These are phyloP conservation scores for Pseudogymnoascus pannorum DNA, from an alignment of 2,329 filamentous ascomycete species.

Conservation along the genomic window DNA sequence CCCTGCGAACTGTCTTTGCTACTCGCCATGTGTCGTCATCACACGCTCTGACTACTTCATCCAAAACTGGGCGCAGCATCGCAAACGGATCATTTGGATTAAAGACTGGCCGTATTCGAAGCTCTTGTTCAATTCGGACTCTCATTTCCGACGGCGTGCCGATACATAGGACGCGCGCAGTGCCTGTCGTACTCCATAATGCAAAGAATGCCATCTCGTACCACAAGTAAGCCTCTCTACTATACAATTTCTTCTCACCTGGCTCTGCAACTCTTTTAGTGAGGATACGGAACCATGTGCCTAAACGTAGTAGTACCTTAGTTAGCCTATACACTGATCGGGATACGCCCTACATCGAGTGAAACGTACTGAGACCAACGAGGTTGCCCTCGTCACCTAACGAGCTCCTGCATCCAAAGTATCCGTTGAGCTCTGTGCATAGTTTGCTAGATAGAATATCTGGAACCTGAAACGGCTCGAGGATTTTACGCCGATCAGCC, in stretches of 20 bases:
- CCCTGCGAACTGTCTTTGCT: neutral
- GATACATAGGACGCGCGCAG: neutral
- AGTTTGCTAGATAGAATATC: neutral
- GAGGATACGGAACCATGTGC: neutral
- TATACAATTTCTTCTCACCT: neutral
- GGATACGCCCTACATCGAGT: neutral
- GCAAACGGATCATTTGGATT: neutral
- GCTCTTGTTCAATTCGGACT: neutral
- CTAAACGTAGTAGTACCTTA: neutral
- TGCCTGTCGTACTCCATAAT: neutral
- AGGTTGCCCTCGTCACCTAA: neutral
- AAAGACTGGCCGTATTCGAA: neutral
- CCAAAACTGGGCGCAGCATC: neutral
- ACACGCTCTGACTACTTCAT: neutral
- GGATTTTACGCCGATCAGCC: neutral
- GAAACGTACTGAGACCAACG: neutral
- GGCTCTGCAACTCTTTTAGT: neutral
- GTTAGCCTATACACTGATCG: neutral
- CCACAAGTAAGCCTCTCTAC: neutral
- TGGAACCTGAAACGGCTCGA: neutral
- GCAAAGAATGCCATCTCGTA: neutral
- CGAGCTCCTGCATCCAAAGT: neutral
- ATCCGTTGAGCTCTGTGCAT: neutral
- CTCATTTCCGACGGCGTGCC: neutral
- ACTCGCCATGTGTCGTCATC: neutral